Conservation (phyloP, 192 early-diverging fungal species). For the Entomortierella lignicola region DNA sequence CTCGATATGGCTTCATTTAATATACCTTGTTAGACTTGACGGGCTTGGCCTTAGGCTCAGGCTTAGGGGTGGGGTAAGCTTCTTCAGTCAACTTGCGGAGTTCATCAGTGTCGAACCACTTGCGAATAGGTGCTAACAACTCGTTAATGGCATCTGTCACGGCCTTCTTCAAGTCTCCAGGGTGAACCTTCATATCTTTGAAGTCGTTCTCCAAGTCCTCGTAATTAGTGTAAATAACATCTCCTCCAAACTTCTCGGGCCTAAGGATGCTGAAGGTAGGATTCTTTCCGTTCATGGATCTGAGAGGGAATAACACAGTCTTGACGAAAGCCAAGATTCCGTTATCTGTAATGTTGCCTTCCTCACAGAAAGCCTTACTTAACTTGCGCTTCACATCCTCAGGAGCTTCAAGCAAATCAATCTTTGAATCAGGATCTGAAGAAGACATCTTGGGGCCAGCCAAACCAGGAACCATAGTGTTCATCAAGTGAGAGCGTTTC, state of each 20-base stretch:
- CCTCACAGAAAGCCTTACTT: conserved; percentile 97
- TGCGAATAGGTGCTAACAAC: conserved; percentile 89
- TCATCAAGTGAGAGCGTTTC: conserved; percentile 98
- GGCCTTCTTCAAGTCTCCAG: conserved; percentile 93
- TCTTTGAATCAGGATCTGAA: conserved; percentile 97
- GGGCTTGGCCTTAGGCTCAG: conserved; percentile 60
- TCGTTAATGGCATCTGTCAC: conserved; percentile 85
- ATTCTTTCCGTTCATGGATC: conserved; percentile 68
- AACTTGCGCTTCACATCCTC: conserved; percentile 87
- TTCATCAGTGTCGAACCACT: conserved; percentile 74
- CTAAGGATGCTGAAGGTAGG: conserved; percentile 77
- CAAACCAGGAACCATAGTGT: conserved; percentile 96
- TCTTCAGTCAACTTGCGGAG: conserved; percentile 75
- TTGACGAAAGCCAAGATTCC: conserved; percentile 93
- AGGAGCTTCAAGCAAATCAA: conserved; percentile 91
- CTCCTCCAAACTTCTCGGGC: conserved; percentile 93
- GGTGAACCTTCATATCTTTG: conserved; percentile 87
- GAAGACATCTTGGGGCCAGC: conserved; percentile 96
- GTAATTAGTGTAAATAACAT: conserved; percentile 77
- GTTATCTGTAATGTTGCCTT: conserved; percentile 92
- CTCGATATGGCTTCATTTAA: too few relatives aligned
- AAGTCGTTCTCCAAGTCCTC: conserved; percentile 88
- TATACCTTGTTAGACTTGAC: conserved; percentile 68
- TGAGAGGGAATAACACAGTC: conserved; percentile 90
- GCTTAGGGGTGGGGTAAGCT: conserved; percentile 84